Conservation (phyloP, 225 moss, liverwort and hornwort species). For the Ulota crispa region DNA sequence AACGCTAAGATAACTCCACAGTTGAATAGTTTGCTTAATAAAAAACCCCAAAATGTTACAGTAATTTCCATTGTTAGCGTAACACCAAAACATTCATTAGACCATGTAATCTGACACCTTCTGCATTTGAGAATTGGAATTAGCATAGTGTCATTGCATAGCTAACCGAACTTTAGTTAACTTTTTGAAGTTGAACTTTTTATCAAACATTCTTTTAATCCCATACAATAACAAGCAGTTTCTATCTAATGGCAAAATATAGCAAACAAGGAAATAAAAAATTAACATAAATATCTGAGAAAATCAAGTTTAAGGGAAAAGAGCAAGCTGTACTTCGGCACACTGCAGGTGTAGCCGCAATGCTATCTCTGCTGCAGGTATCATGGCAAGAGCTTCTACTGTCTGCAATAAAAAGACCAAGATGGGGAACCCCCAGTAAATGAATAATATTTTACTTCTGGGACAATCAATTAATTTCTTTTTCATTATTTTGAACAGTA, state of each 20-base stretch:
- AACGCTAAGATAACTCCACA: neutral
- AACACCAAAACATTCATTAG: neutral
- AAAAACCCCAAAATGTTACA: neutral
- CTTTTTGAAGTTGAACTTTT: neutral
- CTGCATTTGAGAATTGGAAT: neutral
- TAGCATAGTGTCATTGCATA: neutral
- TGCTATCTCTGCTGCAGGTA: conserved; percentile 82
- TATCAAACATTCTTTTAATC: neutral
- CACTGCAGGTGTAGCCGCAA: conserved; percentile 82
- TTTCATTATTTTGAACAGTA: too few species aligned
- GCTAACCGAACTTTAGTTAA: neutral
- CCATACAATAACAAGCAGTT: neutral
- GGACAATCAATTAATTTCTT: too few species aligned
- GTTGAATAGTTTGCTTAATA: neutral
- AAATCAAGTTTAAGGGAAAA: neutral
- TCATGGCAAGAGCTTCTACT: conserved; percentile 80
- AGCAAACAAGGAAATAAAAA: neutral
- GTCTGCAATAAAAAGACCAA: conserved; percentile 49
- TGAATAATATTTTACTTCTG: neutral
- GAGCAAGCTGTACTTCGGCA: conserved; percentile 68
- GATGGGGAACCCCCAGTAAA: neutral
- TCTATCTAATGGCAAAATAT: neutral
- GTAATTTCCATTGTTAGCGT: neutral
- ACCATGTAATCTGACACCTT: neutral
- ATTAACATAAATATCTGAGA: too few species aligned